Base-by-base conservation (phyloP, 371 early-diverging fungal species). In the Neoconidiobolus thromboides region DNA sequence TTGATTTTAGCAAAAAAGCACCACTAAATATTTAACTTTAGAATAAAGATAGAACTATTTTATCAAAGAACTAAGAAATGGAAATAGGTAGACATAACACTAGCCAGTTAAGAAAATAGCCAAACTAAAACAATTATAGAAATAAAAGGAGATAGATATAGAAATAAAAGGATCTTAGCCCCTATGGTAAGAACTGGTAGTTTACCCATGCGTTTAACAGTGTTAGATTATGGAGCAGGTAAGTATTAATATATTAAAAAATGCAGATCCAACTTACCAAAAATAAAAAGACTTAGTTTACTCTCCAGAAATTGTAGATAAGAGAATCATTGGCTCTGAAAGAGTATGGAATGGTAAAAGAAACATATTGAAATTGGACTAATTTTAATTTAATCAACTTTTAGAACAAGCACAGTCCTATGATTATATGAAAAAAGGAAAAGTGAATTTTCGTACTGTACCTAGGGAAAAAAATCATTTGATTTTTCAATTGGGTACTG, bases 231-330 rank as follows among this genome's bases (percentile, higher is more conserved):
- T 63, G 93, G 94, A 1, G 96, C 96, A 43, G 89, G 84, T 86
- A 73, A 56, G 40, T 48, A 9, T 2, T 44, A 55, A 41, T 39
- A 56, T 48, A 39, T 41, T 55, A 59, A 48, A n/a, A 0, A 52
- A 48, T 14, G 54, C 12, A 41, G 3, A 43, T 46, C 4, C 15
- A 15, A 14, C 51, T 41, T 49, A 3, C 43, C 43, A 43, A 43
- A 43, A 15, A 47, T 39, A 4, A 41, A 46, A 60, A 83, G 93
- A 93, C 69, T 66, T 92, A 41, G 94, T 95, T 12, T 96, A 89
- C 78, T 75, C 83, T 2, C 89, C 91, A 39, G 97, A 96, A 68
- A 79, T 88, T 7, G 79, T 96, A 10, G 97, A 92, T 73, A 85
- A 82, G 62, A 73, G 84, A 54, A 82, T 96, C 38, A 80, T 86